Evolutionary conservation across 768 basidiomycete species (phyloP).

Genomic region (Agaricus subrufescens): DNA sequence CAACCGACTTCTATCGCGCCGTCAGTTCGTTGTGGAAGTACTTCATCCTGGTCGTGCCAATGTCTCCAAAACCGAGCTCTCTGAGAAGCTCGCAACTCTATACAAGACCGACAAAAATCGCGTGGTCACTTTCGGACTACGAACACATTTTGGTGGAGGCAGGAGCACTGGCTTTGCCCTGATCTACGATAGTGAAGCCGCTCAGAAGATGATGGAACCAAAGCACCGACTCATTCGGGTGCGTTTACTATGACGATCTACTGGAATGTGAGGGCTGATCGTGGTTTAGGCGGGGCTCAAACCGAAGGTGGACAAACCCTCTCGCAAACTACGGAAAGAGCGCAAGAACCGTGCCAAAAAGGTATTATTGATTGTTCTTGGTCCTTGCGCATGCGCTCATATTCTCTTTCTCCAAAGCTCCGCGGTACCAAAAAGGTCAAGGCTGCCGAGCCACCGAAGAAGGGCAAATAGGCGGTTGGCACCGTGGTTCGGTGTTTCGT

Average conservation of each 20-base stretch:
- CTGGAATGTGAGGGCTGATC: conserved; percentile 1
- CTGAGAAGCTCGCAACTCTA: conserved; percentile 84
- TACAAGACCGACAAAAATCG: conserved; percentile 93
- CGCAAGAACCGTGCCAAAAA: conserved; percentile 99
- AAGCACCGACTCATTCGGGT: conserved; percentile 93
- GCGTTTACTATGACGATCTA: conserved; percentile 29
- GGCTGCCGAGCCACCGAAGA: conserved; percentile 89
- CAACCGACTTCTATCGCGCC: conserved; percentile 93
- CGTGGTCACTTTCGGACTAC: conserved; percentile 91
- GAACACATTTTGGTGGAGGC: conserved; percentile 98
- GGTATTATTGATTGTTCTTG: conserved; percentile 35
- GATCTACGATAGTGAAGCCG: conserved; percentile 94
- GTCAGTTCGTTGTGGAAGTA: conserved; percentile 93
- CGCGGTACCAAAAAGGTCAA: conserved; percentile 95
- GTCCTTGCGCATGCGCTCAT: conserved; percentile 9
- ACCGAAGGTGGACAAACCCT: conserved; percentile 82
- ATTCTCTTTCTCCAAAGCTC: conserved; percentile 45
- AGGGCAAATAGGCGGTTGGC: conserved; percentile 65
- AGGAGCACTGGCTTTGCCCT: conserved; percentile 94
- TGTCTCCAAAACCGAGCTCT: conserved; percentile 87
- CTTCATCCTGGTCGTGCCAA: conserved; percentile 95
- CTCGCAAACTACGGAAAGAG: conserved; percentile 98
- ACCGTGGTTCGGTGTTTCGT: conserved; percentile 3
- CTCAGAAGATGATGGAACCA: conserved; percentile 97
- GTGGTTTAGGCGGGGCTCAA: conserved; percentile 55